A percentile compares a stretch with the other conserved stretches of the same genome.
These are phyloP conservation scores for Ulota crispa DNA, from an alignment of 225 moss, liverwort and hornwort species.

Conservation along the genomic window DNA sequence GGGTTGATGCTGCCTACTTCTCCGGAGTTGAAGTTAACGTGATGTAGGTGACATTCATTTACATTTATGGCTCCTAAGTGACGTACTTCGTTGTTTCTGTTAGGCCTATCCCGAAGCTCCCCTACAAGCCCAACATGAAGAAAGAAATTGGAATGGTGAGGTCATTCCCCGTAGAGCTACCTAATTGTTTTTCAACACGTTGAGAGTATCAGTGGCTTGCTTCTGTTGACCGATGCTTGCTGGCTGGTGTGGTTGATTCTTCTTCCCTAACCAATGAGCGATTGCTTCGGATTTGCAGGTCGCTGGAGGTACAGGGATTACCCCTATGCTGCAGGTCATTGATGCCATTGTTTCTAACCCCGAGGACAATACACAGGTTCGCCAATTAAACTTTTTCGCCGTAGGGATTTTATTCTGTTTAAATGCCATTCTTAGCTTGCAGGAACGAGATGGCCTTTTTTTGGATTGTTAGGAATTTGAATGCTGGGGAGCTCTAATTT, in stretches of 20 bases:
- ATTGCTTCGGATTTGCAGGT: conserved; percentile 47
- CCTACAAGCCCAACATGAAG: conserved; percentile 77
- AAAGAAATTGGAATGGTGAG: conserved; percentile 88
- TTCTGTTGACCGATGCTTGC: not conserved
- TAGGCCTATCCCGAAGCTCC: conserved; percentile 87
- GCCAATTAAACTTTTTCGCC: conserved; percentile 3
- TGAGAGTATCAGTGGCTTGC: not conserved
- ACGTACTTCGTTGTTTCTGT: conserved; percentile 19
- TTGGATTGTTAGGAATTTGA: not conserved
- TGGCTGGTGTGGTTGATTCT: not conserved
- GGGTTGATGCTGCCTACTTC: not conserved
- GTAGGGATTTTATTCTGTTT: not conserved
- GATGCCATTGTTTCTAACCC: conserved; percentile 76
- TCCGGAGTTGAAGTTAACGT: not conserved
- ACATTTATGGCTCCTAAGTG: not conserved
- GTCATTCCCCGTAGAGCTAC: not conserved
- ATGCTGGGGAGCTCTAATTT: conserved; percentile 1
- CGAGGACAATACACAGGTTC: conserved; percentile 69
- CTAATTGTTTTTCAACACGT: conserved; percentile 6
- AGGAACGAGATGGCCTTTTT: not conserved
- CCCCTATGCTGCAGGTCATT: conserved; percentile 82
- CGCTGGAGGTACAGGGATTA: conserved; percentile 87
- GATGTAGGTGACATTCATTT: not conserved
- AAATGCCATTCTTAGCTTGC: not conserved
- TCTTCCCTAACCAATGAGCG: conserved; percentile 4